Base-by-base conservation (phyloP, 2,329 filamentous ascomycete species). In the Dryadomyces quercus-mongolicae region DNA sequence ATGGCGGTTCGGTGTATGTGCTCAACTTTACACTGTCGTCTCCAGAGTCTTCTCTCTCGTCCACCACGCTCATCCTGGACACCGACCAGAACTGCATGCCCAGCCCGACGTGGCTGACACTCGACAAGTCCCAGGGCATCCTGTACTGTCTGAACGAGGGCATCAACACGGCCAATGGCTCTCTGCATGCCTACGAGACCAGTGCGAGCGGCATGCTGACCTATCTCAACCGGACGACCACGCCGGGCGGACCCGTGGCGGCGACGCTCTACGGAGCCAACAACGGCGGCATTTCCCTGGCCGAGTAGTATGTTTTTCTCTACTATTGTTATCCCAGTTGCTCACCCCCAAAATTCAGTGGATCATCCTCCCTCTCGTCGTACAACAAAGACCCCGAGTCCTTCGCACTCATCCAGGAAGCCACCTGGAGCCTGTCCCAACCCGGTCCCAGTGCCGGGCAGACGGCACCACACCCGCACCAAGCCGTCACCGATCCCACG, bases 401-500 rank as follows among this genome's bases (percentile, higher is more conserved):
- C 9, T 62, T 77, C 16, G 59, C 62, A 9, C 58, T 68, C 36
- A 57, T 74, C 36, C 63, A 73, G 55, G 66, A 66, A 52, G 61
- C 68, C 54, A 66, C 65, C 1, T 78, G 70, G 62, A 65, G 63
- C 52, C 63, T 75, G 57, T 57, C 60, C 10, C 61, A 65, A 8
- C 67, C 70, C 4, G 70, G 71, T 1, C 62, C 70, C 38, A 63
- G 68, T n/a, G 53, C 63, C 68, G 2, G 63, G 52, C 80, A 86
- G 66, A 71, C 77, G 45, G 70, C 73, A 7, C 70, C 82, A 2
- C 81, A 84, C 62, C 82, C 82, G 18, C 84, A 87, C 66, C 69
- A 84, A 62, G 75, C 78, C n/a, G 64, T 85, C 52, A 63, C 84
- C 38, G 84, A 88, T 63, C 84, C 84, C 7, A 84, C 79, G 2